phyloP scores from a whole-genome alignment of 2,329 filamentous ascomycete genomes.

The Aureobasidium sp. region DNA sequence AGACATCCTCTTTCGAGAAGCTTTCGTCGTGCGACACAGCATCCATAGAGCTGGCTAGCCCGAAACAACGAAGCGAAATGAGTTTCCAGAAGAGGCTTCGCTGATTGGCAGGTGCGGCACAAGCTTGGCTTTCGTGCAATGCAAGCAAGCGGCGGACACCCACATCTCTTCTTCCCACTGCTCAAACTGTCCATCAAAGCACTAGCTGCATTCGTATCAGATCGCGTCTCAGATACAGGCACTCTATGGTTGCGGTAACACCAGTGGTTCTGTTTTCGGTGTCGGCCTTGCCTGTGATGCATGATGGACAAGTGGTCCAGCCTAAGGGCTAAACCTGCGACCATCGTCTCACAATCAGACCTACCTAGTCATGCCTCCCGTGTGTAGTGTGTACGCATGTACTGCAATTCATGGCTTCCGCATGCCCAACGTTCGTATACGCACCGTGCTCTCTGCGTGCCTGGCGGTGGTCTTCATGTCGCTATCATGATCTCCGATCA shows the following conservation, averaged over 20 bases:
- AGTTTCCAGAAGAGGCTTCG: constrained; percentile 4
- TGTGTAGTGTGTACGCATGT: neutral
- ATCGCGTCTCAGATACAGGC: constrained; percentile 7
- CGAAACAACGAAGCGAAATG: constrained; percentile 12
- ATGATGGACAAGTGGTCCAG: constrained; percentile 1
- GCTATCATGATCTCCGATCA: constrained; percentile 1
- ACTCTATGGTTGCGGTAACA: neutral
- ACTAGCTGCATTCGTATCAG: constrained; percentile 1
- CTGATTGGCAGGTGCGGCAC: constrained; percentile 5
- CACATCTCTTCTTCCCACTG: neutral
- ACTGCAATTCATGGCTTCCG: constrained; percentile 5
- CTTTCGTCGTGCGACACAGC: constrained; percentile 4
- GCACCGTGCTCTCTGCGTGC: constrained; percentile 15
- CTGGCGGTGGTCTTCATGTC: constrained; percentile 2
- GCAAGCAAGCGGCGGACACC: neutral
- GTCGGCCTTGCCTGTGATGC: neutral
- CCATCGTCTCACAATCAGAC: constrained; percentile 11
- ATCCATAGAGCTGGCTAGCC: neutral
- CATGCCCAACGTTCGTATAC: constrained; percentile 3
- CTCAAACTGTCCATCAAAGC: neutral
- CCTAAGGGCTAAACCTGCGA: constrained; percentile 9
- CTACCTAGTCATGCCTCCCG: constrained; percentile 2
- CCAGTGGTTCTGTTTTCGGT: neutral
- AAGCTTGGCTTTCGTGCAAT: constrained; percentile 4
- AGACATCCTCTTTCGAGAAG: constrained; percentile 3